phyloP scores from a whole-genome alignment of 371 early-diverging fungal genomes.

The Smittium mucronatum region DNA sequence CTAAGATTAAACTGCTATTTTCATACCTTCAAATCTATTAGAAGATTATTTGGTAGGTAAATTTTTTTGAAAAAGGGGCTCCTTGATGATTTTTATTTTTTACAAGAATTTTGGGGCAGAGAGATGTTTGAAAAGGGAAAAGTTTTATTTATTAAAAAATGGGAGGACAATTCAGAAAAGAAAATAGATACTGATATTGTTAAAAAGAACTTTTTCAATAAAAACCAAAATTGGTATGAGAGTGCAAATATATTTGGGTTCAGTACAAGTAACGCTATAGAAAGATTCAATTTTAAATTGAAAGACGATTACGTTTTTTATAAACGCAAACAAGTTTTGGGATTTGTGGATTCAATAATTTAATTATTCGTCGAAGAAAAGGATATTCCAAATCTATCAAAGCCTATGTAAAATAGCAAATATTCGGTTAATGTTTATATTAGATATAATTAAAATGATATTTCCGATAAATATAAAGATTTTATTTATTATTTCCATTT shows the following conservation, averaged over 20 bases:
- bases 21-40: background rate
- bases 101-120: background rate
- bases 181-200: background rate
- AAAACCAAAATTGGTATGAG: background rate
- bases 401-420: too few species aligned
- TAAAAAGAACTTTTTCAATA: background rate
- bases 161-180: background rate
- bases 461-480: too few species aligned
- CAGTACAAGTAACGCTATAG: background rate
- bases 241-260: background rate
- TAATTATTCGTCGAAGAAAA: too few species aligned
- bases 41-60: background rate
- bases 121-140: background rate
- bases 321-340: too few species aligned
- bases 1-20: background rate
- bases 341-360: too few species aligned
- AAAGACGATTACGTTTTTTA: background rate
- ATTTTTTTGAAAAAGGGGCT: background rate
- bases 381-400: too few species aligned
- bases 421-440: too few species aligned
- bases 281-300: background rate
- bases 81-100: background rate
- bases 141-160: background rate
- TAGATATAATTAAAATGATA: too few species aligned
- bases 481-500: too few species aligned